Base-by-base conservation (phyloP, 495 filamentous ascomycete species). In the Penicillium riverlandense region DNA sequence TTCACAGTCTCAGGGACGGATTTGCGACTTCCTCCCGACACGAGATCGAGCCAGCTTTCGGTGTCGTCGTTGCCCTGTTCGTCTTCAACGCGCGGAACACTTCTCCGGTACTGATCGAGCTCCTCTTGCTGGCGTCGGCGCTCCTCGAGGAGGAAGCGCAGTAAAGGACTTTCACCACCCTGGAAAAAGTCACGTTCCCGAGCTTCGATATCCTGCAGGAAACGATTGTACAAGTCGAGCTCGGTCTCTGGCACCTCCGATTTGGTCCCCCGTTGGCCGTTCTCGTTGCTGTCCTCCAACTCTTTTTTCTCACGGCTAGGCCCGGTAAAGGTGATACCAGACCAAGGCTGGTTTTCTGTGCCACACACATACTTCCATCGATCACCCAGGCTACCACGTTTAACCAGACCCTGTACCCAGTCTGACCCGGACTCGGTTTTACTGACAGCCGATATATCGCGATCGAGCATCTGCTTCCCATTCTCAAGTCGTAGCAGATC, bases 401-500 rank as follows among this genome's bases (percentile, higher is more conserved):
- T 61, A 2, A 65, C 51, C 16, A 73, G 35, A 0, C 64, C 57
- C 13, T 59, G 50, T 2, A 73, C 16, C 70, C 70, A 73, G 7
- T 68, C 62, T 7, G 53, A 52, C 8, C 55, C 58, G 14, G 51
- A 45, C 43, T 71, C 64, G 0, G 29, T 42, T 40, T 52, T 63
- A 22, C 40, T 47, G 7, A 52, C 44, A 1, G 48, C 41, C n/a
- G 44, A 15, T 2, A 48, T 34, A 29, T 61, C 55, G 22, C 43
- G 57, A 36, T 71, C 66, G 6, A 72, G 53, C 63, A 77, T 63
- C 6, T 62, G 56, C 44, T 70, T 67, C 37, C 71, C 76, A 38
- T 71, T 74, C 31, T 74, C 61, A 2, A 77, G 57, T 16, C 63
- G 59, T 8, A 80, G 41, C 8, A 80, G 61, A 55, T 80, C 77